A percentile compares a stretch with the other conserved stretches of the same genome.
Conservation (phyloP, 495 filamentous ascomycete genomes). For the Trichoderma orchidacearum region DNA sequence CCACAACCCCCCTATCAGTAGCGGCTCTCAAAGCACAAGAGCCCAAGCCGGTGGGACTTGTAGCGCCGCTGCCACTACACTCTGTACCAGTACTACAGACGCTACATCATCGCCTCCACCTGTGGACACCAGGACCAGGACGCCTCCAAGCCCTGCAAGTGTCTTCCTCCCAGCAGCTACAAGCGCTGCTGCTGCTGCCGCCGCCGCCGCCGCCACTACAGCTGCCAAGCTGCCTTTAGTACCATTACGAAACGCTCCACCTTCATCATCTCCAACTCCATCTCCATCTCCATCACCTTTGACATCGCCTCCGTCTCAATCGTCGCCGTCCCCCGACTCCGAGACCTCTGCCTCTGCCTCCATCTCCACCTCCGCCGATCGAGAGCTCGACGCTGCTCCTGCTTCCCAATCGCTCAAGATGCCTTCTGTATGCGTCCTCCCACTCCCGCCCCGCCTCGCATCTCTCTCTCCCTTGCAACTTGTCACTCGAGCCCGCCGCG, state of each 20-base stretch:
- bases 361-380: background rate
- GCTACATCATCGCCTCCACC: conserved; percentile 1
- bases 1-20: no score
- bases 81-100: background rate
- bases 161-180: background rate
- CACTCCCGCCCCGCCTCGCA: conserved; percentile 3
- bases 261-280: conserved; percentile 17
- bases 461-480: background rate
- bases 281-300: conserved; percentile 7
- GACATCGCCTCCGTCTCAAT: conserved; percentile 10
- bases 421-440: conserved; percentile 40
- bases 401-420: conserved; percentile 32
- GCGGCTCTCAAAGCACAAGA: no score
- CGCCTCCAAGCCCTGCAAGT: background rate
- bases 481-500: background rate
- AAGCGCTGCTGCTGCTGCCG: background rate
- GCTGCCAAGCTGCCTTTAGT: background rate
- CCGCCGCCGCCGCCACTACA: background rate
- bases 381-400: background rate
- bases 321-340: conserved; percentile 14
- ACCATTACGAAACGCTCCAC: conserved; percentile 2
- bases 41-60: conserved; percentile 13
- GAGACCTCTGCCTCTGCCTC: conserved; percentile 10
- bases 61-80: background rate
- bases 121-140: no score